These are phyloP conservation scores for Phalaenopsis aphrodite DNA, from an alignment of 106 monocot species.

Conservation along the genomic window DNA sequence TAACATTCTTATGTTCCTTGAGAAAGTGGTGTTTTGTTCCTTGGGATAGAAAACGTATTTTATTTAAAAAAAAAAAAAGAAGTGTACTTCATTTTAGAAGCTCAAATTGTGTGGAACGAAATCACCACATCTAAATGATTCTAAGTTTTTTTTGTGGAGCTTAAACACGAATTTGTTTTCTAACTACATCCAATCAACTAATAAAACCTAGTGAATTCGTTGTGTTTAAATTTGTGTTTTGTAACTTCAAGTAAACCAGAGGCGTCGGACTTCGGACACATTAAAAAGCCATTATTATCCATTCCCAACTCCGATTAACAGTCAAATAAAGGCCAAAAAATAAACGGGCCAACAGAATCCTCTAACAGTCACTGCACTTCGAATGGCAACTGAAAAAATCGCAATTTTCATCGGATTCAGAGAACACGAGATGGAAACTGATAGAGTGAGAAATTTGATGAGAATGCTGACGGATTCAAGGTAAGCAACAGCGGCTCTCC, in stretches of 20 bases:
- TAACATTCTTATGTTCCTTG: no score
- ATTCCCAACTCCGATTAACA: not conserved
- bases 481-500: conserved; percentile 65
- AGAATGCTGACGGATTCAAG: conserved; percentile 67
- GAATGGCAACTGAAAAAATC: not conserved
- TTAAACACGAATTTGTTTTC: no score
- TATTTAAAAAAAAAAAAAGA: no score
- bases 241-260: not conserved
- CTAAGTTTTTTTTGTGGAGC: no score
- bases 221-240: not conserved
- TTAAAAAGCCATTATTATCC: not conserved
- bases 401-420: not conserved
- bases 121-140: no score
- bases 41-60: no score
- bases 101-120: no score
- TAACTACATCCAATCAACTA: not conserved
- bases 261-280: not conserved
- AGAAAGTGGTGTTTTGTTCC: no score
- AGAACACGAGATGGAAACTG: not conserved
- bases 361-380: not conserved
- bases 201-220: not conserved
- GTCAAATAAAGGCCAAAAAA: not conserved
- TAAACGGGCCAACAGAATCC: not conserved
- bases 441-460: not conserved
- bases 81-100: no score